phyloP scores from a whole-genome alignment of 192 early-diverging fungal species.

The Backusella australiensis region DNA sequence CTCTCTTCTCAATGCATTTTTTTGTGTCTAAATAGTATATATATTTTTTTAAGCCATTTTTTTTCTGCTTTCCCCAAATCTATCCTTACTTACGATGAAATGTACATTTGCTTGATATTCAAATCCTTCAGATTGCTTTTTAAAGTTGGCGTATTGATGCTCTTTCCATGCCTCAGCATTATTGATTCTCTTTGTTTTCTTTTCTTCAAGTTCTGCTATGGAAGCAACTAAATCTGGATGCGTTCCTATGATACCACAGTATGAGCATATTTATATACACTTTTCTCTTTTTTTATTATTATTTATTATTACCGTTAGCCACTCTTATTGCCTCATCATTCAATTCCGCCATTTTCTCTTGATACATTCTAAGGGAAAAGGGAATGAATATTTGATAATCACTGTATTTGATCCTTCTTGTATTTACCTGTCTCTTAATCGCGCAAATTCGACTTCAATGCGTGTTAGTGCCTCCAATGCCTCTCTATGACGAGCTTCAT shows the following conservation, averaged over 20 bases:
- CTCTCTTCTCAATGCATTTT: constrained; percentile 30
- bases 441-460: constrained; percentile 58
- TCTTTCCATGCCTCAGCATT: constrained; percentile 44
- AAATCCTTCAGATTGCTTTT: constrained; percentile 37
- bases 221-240: constrained; percentile 50
- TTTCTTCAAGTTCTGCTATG: constrained; percentile 54
- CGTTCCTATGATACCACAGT: constrained; percentile 32
- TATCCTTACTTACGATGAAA: constrained; percentile 29
- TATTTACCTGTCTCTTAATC: constrained; percentile 53
- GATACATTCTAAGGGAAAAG: constrained; percentile 43
- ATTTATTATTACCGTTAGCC: constrained; percentile 36
- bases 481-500: constrained; percentile 46
- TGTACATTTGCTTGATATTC: constrained; percentile 49
- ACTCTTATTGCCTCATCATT: constrained; percentile 53
- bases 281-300: not conserved
- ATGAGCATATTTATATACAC: not conserved
- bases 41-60: not conserved
- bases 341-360: constrained; percentile 52
- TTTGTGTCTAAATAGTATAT: constrained; percentile 18
- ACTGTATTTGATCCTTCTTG: too few species aligned
- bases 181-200: constrained; percentile 41
- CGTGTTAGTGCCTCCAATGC: constrained; percentile 50
- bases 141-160: constrained; percentile 41
- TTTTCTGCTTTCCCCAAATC: not conserved
- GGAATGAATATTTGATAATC: not conserved